A percentile compares a stretch with the other conserved stretches of the same genome.
These are phyloP conservation scores for Thielaviopsis ethacetica DNA, from an alignment of 2,329 filamentous ascomycete species.

Conservation along the genomic window DNA sequence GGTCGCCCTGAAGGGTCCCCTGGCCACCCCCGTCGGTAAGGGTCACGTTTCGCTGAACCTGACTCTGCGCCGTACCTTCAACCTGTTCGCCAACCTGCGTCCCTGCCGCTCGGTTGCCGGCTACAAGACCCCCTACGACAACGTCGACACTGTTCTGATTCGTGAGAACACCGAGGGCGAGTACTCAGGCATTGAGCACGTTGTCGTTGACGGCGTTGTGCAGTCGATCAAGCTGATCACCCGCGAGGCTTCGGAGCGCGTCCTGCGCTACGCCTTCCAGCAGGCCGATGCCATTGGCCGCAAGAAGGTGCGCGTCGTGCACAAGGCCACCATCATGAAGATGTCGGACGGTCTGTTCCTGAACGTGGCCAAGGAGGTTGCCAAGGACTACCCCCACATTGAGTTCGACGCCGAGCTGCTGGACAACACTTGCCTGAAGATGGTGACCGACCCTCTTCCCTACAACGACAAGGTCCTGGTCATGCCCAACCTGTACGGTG, in stretches of 20 bases:
- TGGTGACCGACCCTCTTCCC: slow-evolving; percentile 85
- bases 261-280: slow-evolving; percentile 95
- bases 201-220: slow-evolving; percentile 93
- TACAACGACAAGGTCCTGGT: slow-evolving; percentile 99
- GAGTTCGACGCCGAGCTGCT: slow-evolving; percentile 96
- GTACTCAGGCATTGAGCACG: slow-evolving; percentile 98
- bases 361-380: slow-evolving; percentile 64
- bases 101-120: slow-evolving; percentile 93
- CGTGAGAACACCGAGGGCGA: slow-evolving; percentile 99
- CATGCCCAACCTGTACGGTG: slow-evolving; percentile 96
- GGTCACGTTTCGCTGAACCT: slow-evolving; percentile 98
- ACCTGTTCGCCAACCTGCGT: slow-evolving; percentile 98
- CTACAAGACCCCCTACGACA: slow-evolving; percentile 97
- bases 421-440: slow-evolving; percentile 98
- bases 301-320: slow-evolving; percentile 92
- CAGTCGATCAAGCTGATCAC: slow-evolving; percentile 99
- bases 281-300: slow-evolving; percentile 82
- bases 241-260: slow-evolving; percentile 81
- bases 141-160: slow-evolving; percentile 92
- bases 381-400: slow-evolving; percentile 90
- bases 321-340: slow-evolving; percentile 99
- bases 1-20: slow-evolving; percentile 93
- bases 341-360: slow-evolving; percentile 99
- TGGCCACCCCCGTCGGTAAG: slow-evolving; percentile 95
- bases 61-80: slow-evolving; percentile 96